Conservation (phyloP, 495 filamentous ascomycete species). For the Melanomma pulvis-pyrius region DNA sequence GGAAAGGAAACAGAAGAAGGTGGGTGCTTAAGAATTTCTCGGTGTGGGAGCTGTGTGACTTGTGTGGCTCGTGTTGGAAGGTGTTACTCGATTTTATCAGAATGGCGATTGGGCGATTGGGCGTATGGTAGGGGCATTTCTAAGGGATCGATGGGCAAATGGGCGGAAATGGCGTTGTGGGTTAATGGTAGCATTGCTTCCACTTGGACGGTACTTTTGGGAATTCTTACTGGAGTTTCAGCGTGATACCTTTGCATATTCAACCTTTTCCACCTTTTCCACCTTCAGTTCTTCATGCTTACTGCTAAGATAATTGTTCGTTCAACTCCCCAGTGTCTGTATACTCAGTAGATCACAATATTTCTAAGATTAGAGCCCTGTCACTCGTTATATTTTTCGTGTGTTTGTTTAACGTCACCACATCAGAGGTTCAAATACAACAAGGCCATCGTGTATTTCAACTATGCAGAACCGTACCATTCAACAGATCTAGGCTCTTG, state of each 20-base stretch:
- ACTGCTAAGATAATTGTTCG: no score
- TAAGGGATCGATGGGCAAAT: neutral
- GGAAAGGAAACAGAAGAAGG: slow-evolving; percentile 21
- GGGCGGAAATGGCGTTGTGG: neutral
- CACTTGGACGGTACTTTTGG: neutral
- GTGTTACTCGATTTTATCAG: neutral
- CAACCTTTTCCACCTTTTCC: neutral
- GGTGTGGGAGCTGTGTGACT: neutral
- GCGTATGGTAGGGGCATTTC: neutral
- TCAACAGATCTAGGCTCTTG: neutral
- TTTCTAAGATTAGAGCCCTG: no score
- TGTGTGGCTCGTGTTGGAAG: neutral
- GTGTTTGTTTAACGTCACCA: no score
- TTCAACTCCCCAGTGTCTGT: no score
- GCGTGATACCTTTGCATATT: neutral
- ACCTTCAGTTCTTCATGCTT: no score
- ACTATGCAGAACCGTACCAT: neutral
- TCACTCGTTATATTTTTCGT: no score
- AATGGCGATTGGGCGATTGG: neutral
- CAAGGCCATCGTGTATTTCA: no score
- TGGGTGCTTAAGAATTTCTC: neutral
- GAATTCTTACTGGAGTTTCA: neutral
- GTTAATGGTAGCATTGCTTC: neutral
- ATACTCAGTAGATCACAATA: no score
- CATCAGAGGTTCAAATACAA: no score